Evolutionary conservation across 176 grass and related monocot genomes (phyloP).

Genomic region (Bolboschoenus planiculmis): DNA sequence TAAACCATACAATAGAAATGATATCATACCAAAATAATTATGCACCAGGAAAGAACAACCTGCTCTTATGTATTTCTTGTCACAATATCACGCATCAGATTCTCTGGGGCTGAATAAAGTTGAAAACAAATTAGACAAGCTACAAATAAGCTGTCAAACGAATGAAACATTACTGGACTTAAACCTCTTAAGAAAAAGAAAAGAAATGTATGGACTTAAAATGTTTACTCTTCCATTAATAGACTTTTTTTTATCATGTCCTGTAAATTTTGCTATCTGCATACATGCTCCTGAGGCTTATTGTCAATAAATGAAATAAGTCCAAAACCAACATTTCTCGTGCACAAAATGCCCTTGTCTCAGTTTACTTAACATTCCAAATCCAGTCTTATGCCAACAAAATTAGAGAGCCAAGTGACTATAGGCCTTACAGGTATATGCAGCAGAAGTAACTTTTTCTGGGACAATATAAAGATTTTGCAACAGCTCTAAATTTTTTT

Average conservation of each 20-base stretch:
- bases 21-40: constrained; percentile 1
- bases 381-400: background rate
- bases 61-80: constrained; percentile 45
- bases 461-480: background rate
- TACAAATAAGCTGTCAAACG: background rate
- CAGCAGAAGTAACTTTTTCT: background rate
- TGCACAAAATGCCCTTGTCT: background rate
- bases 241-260: no score
- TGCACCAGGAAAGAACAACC: constrained; percentile 2
- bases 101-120: constrained; percentile 57
- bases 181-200: no score
- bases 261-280: background rate
- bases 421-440: background rate
- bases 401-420: background rate
- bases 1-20: background rate
- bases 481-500: background rate
- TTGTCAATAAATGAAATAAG: background rate
- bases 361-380: background rate
- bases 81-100: constrained; percentile 75
- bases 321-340: background rate
- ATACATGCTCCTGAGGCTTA: background rate
- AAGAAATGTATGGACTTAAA: no score
- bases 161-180: background rate
- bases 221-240: background rate
- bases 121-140: background rate